Conservation (phyloP, 2,329 filamentous ascomycete genomes). For the Claviceps sp. region DNA sequence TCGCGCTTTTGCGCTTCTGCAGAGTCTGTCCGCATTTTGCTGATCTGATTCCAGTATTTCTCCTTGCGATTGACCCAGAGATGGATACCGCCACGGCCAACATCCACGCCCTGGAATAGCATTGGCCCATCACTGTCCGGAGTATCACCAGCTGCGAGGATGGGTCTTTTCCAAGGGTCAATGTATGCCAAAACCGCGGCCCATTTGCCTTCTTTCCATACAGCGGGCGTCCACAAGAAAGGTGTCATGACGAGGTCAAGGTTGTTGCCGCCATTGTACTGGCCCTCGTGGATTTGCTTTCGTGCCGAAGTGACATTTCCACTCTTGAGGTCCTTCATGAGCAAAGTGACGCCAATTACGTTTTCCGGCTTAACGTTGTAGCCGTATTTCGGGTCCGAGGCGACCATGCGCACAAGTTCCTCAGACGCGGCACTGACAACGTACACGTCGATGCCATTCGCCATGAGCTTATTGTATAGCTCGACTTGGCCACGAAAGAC, state of each 20-base stretch:
- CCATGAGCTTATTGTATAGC: slow-evolving; percentile 29
- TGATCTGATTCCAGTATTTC: slow-evolving; percentile 20
- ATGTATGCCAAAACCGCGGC: slow-evolving; percentile 29
- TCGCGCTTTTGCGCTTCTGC: slow-evolving; percentile 20
- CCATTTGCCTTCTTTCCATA: slow-evolving; percentile 31
- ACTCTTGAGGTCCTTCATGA: slow-evolving; percentile 19
- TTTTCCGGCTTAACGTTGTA: slow-evolving; percentile 31
- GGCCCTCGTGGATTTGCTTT: slow-evolving; percentile 25
- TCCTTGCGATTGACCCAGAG: slow-evolving; percentile 28
- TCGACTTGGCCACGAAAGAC: slow-evolving; percentile 27
- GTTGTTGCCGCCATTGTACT: slow-evolving; percentile 22
- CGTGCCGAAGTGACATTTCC: slow-evolving; percentile 22
- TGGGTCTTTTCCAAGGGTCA: slow-evolving; percentile 27
- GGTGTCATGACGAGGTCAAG: slow-evolving; percentile 26
- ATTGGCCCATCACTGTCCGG: slow-evolving; percentile 29
- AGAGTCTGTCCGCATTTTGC: slow-evolving; percentile 23
- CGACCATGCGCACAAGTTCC: slow-evolving; percentile 32
- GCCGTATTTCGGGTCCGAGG: slow-evolving; percentile 29
- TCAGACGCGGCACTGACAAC: slow-evolving; percentile 28
- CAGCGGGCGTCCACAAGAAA: slow-evolving; percentile 28
- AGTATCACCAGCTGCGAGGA: slow-evolving; percentile 29
- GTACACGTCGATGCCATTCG: slow-evolving; percentile 30
- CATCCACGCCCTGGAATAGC: slow-evolving; percentile 30
- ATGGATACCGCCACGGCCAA: slow-evolving; percentile 25
- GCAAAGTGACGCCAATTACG: slow-evolving; percentile 28